Evolutionary conservation across 106 monocot species (phyloP).

Genomic region (Dioscorea alata): DNA sequence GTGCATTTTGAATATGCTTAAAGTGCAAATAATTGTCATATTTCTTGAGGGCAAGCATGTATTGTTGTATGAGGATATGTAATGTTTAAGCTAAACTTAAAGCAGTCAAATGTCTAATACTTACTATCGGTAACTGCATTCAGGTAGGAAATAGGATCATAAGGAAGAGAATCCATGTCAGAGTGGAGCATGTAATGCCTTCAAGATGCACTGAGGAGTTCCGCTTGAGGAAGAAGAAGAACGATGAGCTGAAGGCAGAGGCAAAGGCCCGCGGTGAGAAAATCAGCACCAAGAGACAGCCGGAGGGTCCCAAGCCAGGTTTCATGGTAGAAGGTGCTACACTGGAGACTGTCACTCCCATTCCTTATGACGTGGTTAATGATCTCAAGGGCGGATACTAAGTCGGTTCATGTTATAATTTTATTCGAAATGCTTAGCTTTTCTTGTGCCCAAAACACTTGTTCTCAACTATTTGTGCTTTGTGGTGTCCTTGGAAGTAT

Average conservation of each 20-base stretch:
- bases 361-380: constrained; percentile 78
- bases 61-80: not conserved
- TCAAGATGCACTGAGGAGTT: constrained; percentile 68
- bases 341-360: constrained; percentile 64
- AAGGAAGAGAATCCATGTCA: constrained; percentile 58
- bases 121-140: not conserved
- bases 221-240: constrained; percentile 40
- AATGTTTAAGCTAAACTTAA: not conserved
- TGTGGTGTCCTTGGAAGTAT: too few species aligned
- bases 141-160: constrained; percentile 74
- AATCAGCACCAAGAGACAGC: constrained; percentile 70
- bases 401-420: not conserved
- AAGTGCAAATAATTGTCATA: too few species aligned
- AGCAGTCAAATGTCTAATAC: not conserved
- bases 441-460: too few species aligned
- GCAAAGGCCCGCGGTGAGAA: constrained; percentile 66
- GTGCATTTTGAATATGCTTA: too few species aligned
- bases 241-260: constrained; percentile 51
- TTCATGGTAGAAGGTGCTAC: constrained; percentile 79
- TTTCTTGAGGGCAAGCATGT: too few species aligned
- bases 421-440: too few species aligned
- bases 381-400: constrained; percentile 78
- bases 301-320: constrained; percentile 62
- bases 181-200: constrained; percentile 61
- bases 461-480: too few species aligned